Evolutionary conservation across 2,329 filamentous ascomycete species (phyloP).

Genomic region (Xylariomycetidae sp.): DNA sequence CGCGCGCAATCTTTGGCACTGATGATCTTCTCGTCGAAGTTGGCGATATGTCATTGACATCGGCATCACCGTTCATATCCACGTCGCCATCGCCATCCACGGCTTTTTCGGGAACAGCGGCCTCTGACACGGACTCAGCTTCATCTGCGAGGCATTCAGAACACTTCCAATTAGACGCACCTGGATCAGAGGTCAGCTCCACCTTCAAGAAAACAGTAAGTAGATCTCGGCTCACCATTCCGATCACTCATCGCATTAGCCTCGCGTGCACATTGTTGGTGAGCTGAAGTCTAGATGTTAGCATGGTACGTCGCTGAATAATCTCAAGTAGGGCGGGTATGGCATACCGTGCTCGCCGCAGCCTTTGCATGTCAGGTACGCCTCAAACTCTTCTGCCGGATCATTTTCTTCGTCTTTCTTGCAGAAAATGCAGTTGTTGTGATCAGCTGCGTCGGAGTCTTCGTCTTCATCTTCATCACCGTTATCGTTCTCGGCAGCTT

Average conservation of each 20-base stretch:
- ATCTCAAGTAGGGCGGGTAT: conserved; percentile 2
- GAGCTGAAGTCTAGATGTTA: conserved; percentile 60
- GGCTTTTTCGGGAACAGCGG: conserved; percentile 20
- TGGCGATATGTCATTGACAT: conserved; percentile 30
- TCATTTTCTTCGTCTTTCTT: conserved; percentile 33
- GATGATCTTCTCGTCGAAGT: conserved; percentile 45
- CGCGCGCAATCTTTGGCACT: conserved; percentile 61
- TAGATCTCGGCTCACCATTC: conserved; percentile 48
- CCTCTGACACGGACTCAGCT: conserved; percentile 25
- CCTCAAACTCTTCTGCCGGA: conserved; percentile 67
- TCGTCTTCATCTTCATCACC: conserved; percentile 26
- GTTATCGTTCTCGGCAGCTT: conserved; percentile 17
- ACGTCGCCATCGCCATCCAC: conserved; percentile 10
- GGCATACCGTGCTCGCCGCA: conserved; percentile 80
- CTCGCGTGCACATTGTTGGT: conserved; percentile 81
- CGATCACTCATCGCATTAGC: conserved; percentile 55
- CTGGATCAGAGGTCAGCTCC: conserved; percentile 24
- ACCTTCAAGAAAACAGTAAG: conserved; percentile 4
- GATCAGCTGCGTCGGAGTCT: conserved; percentile 24
- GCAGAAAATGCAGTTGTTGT: conserved; percentile 19
- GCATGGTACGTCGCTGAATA: conserved; percentile 9
- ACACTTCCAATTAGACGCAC: conserved; percentile 43
- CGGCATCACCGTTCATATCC: conserved; percentile 17
- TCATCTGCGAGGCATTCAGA: conserved; percentile 36
- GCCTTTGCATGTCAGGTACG: conserved; percentile 66